A percentile compares a stretch with the other conserved stretches of the same genome.
Conservation (phyloP, 352 stramenopile species). For the Pythium volutum region DNA sequence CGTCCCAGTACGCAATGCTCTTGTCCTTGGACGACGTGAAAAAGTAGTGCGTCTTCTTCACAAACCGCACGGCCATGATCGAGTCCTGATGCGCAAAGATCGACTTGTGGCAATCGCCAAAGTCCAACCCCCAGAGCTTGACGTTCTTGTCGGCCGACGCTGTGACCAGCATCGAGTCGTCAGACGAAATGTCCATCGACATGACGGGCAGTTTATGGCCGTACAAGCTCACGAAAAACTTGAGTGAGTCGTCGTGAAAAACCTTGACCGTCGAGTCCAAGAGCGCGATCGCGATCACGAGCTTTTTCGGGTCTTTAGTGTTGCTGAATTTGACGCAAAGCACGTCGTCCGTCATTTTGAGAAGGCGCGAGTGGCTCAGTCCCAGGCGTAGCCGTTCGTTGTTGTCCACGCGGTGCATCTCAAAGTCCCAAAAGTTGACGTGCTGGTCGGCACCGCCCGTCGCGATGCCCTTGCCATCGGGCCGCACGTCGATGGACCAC, state of each 20-base stretch:
- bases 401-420: constrained; percentile 67
- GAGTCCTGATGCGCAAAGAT: constrained; percentile 98
- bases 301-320: constrained; percentile 85
- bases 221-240: constrained; percentile 99
- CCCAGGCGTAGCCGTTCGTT: constrained; percentile 80
- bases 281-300: constrained; percentile 88
- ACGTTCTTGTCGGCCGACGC: constrained; percentile 99
- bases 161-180: constrained; percentile 97
- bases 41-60: constrained; percentile 97
- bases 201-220: constrained; percentile 99
- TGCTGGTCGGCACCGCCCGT: constrained; percentile 96
- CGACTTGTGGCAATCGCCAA: constrained; percentile 99
- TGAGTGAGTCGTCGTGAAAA: constrained; percentile 99
- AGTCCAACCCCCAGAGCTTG: constrained; percentile 99
- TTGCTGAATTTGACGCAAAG: constrained; percentile 97
- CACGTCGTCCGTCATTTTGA: constrained; percentile 99
- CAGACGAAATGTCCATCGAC: constrained; percentile 96
- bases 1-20: constrained; percentile 97
- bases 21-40: constrained; percentile 99
- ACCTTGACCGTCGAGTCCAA: constrained; percentile 99
- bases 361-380: constrained; percentile 92
- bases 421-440: constrained; percentile 99
- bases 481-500: constrained; percentile 96
- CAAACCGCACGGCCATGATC: constrained; percentile 96
- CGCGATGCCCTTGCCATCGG: constrained; percentile 90